Base-by-base conservation (phyloP, 352 stramenopile species). In the Globisporangium parvum region DNA sequence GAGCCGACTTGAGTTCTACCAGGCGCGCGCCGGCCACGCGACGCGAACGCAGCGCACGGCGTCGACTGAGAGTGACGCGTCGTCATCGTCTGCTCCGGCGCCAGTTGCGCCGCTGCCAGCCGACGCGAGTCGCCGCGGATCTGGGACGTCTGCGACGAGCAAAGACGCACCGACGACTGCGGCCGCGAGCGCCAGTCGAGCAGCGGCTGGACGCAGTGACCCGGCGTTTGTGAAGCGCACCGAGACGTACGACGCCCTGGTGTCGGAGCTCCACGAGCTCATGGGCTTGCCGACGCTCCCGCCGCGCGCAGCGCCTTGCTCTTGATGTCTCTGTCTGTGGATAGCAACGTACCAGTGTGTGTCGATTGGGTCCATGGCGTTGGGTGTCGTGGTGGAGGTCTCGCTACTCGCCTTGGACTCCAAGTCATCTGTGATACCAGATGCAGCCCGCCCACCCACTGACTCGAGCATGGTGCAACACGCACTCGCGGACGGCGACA, bases 241-340 rank as follows among this genome's bases (percentile, higher is more conserved):
- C 6, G 55, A 58, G 28, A 72, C 59, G 3, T 85, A 86, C 53
- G 55, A 74, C 17, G 56, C 74, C 23, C 64, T 91, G 2, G 69
- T 91, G 47, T 66, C 72, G 11, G 80, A 91, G 62, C 63, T 91
- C 45, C 80, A 87, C 47, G 80, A 88, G 50, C 74, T 91, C 60
- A 91, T 91, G 77, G 80, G 80, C 2, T 55, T 90, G 46, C 71
- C 78, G 37, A 46, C 52, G 14, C 52, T 60, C 35, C 45, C 57
- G 26, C 51, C 51, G 5, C 47, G 47, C 35, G 45, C 23, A 35
- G 20, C 35, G 12, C 14, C 56, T 10, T n/a, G 9, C 20, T 42
- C 26, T 3, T n/a, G 26, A 15, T 39, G 48, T 21, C 3, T 14
- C n/a, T 48, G 6, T 28, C 8, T 23, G 39, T 45, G 31, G 11